These are phyloP conservation scores for Plicaturopsis crispa DNA, from an alignment of 768 basidiomycete genomes.

Conservation along the genomic window DNA sequence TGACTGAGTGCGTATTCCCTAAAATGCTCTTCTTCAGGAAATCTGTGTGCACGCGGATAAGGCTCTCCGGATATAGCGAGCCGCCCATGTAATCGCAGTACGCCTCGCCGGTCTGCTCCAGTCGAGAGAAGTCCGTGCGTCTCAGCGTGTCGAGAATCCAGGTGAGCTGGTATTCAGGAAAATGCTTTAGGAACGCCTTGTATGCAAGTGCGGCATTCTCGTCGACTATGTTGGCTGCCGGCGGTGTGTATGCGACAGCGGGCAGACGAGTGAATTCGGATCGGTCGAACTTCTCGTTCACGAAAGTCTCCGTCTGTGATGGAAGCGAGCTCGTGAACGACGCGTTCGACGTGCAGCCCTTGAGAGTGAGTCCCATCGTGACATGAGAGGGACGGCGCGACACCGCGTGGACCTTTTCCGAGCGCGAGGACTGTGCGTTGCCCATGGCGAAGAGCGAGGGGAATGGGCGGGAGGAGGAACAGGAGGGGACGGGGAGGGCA, in stretches of 20 bases:
- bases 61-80: conserved; percentile 70
- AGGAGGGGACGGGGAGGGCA: no score
- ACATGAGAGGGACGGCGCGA: no score
- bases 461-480: no score
- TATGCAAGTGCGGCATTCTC: conserved; percentile 36
- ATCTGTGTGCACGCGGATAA: conserved; percentile 61
- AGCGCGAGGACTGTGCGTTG: not conserved
- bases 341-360: conserved; percentile 27
- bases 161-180: conserved; percentile 55
- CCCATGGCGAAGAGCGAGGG: no score
- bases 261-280: conserved; percentile 3
- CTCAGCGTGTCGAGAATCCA: conserved; percentile 68
- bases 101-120: conserved; percentile 58
- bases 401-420: no score
- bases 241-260: not conserved
- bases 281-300: conserved; percentile 17
- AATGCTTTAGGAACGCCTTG: conserved; percentile 34
- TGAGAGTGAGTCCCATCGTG: no score
- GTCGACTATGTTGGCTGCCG: conserved; percentile 16
- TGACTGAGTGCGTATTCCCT: conserved; percentile 82
- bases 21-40: conserved; percentile 62
- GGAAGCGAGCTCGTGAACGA: conserved; percentile 26
- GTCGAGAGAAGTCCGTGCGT: conserved; percentile 50
- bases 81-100: conserved; percentile 89
- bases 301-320: conserved; percentile 34